Base-by-base conservation (phyloP, 352 stramenopile genomes). In the Globisporangium camurandrum region DNA sequence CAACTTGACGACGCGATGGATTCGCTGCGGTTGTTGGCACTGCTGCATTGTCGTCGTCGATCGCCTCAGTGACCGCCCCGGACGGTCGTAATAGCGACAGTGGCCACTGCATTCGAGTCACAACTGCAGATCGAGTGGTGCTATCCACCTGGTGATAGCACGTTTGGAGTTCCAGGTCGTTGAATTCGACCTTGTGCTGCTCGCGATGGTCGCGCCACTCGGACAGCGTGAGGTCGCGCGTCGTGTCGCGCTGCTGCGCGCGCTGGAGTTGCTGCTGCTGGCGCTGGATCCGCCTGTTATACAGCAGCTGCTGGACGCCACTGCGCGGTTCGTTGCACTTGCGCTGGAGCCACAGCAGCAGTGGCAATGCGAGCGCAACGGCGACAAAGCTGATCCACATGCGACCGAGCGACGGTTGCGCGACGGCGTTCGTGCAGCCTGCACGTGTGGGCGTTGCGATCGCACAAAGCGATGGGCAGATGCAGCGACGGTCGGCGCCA, bases 321-420 rank as follows among this genome's bases (percentile, higher is more conserved):
- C 9, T 41, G 19, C 55, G 51, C 28, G 36, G 51, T 54, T 79
- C 69, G 41, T 56, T 54, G 36, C 57, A 69, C 31, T 58, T 64
- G 46, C 64, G 60, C 51, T 79, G 69, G 42, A 62, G 49, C 47
- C 60, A 74, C n/a, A 79, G 64, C 48, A 75, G 46, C 22, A 63
- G 24, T 46, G 69, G 66, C 46, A 79, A 49, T 39, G 43, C 39
- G 20, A 67, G 34, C 19, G 51, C 60, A 12, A 62, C 54, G n/a
- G 58, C 49, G 3, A 53, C 61, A 40, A 73, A 71, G 16, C 47
- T 54, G 22, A 75, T 24, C 43, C 66, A 72, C 30, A 76, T 51
- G 10, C 46, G 53, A 47, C 60, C 58, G 40, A 54, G 59, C 28
- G 62, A 47, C 19, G 27, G 44, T 12, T 33, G n/a, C n/a, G n/a